These are phyloP conservation scores for Penicillium salamii DNA, from an alignment of 495 filamentous ascomycete genomes.

Conservation along the genomic window DNA sequence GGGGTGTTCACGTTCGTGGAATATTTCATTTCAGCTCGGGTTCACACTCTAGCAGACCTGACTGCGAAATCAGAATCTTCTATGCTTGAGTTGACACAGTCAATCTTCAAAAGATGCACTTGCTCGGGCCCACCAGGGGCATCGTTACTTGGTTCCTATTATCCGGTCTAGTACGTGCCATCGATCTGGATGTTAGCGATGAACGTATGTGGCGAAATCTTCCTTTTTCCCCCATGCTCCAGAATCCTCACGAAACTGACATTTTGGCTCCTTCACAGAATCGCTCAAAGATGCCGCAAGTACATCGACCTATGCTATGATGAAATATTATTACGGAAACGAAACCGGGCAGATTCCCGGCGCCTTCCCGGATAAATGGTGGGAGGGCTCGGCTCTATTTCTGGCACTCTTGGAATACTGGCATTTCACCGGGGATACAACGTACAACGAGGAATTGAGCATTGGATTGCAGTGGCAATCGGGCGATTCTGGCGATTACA, in stretches of 20 bases:
- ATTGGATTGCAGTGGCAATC: conserved; percentile 50
- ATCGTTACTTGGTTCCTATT: conserved; percentile 3
- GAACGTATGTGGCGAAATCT: conserved; percentile 13
- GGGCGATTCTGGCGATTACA: conserved; percentile 47
- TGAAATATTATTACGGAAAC: conserved; percentile 67
- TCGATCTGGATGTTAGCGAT: conserved; percentile 18
- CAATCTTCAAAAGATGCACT: conserved; percentile 5
- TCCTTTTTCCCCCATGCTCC: too few relatives aligned
- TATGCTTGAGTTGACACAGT: background rate
- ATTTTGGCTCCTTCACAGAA: conserved; percentile 38
- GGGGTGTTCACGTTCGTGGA: background rate
- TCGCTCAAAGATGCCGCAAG: conserved; percentile 63
- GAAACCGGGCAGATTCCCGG: conserved; percentile 60
- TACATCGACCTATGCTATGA: conserved; percentile 59
- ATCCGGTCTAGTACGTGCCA: conserved; percentile 1
- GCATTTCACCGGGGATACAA: conserved; percentile 54
- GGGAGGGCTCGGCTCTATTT: conserved; percentile 71
- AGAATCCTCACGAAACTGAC: too few relatives aligned
- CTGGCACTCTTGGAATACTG: conserved; percentile 50
- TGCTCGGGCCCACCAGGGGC: conserved; percentile 1
- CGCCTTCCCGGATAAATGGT: conserved; percentile 62
- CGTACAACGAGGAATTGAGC: conserved; percentile 50
- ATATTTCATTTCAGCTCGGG: too few relatives aligned
- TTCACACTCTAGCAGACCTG: too few relatives aligned
- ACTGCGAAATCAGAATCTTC: too few relatives aligned